Conservation (phyloP, 371 early-diverging fungal genomes). For the Lichtheimia ornata region DNA sequence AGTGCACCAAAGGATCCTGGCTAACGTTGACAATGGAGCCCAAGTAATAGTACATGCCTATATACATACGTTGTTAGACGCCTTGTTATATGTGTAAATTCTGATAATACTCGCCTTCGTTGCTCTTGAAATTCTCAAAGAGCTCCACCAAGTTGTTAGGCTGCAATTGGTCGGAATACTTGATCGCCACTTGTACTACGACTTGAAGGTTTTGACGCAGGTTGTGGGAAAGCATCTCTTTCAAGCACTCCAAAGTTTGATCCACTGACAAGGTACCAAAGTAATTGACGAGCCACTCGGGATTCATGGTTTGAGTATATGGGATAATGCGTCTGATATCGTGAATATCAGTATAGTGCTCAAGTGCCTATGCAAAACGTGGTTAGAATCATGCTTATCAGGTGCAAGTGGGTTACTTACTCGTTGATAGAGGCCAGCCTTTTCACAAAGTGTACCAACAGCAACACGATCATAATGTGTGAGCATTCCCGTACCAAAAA, state of each 20-base stretch:
- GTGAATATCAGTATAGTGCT: conserved; percentile 93
- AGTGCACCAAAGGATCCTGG: conserved; percentile 93
- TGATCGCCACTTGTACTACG: conserved; percentile 93
- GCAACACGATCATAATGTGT: conserved; percentile 91
- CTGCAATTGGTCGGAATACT: conserved; percentile 93
- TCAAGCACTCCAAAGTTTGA: conserved; percentile 90
- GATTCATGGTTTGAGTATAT: conserved; percentile 80
- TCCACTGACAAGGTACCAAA: conserved; percentile 95
- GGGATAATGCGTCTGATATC: conserved; percentile 97
- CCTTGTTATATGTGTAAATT: not conserved
- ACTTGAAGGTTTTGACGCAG: conserved; percentile 94
- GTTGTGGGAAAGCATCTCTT: conserved; percentile 86
- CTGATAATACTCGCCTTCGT: conserved; percentile 74
- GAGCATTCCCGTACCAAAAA: conserved; percentile 93
- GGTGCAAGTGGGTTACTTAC: conserved; percentile 28
- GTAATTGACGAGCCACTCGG: conserved; percentile 89
- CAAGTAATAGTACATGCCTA: conserved; percentile 86
- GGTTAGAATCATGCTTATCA: no score
- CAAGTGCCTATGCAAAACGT: conserved; percentile 69
- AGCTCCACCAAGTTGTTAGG: conserved; percentile 85
- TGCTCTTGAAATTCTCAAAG: conserved; percentile 90
- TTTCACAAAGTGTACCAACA: conserved; percentile 94
- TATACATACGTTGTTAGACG: not conserved
- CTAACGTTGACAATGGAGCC: conserved; percentile 94
- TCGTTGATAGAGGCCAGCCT: conserved; percentile 94